Evolutionary conservation across 257 asterid species (phyloP), one percentile per base, ranked within the genome.

Genomic region (Gentiana dahurica): DNA sequence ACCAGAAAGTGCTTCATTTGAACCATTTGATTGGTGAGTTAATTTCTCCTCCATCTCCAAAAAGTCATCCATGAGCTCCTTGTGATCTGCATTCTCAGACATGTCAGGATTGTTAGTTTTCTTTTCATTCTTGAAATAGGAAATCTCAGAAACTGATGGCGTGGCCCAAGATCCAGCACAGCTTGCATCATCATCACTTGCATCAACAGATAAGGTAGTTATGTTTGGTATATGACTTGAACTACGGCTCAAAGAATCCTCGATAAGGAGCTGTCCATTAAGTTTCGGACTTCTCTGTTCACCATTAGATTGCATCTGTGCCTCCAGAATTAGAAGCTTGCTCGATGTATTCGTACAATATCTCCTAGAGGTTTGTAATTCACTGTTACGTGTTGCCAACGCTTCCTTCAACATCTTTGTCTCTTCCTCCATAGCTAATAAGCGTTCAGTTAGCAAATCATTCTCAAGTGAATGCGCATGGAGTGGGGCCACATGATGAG

Each of bases 11-110:
- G 68, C 65, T 60, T 68, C 79, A 64, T 71, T 72, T 34, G 89
- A 66, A 62, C 61, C 81, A 66, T 78, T 75, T 45, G 95, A 68
- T 34, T 63, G 75, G 68, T 69, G 58, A 13, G 98, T 97, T 60
- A 92, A 74, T 75, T 89, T 92, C 82, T 92, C 98, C 82, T 92
- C 98, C 97, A 92, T 92, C 78, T 92, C 98, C 73, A 88, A 71
- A 71, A 92, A 92, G 68, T 92, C 98, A 71, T 92, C 98, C 98
- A 92, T 92, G 36, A 92, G 90, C 71, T 75, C 94, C 68, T 68
- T 73, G 57, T 78, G 81, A 63, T 66, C 84, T 37, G 94, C 57
- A 68, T 59, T 77, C 62, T 83, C 90, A 57, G 90, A 73, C 66
- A 74, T 84, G 51, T 59, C 78, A 6, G 84, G 84, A 75, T 85